A percentile compares a stretch with the other conserved stretches of the same genome.
Conservation (phyloP, 169 alveolate species). For the Eimeria falciformis region DNA sequence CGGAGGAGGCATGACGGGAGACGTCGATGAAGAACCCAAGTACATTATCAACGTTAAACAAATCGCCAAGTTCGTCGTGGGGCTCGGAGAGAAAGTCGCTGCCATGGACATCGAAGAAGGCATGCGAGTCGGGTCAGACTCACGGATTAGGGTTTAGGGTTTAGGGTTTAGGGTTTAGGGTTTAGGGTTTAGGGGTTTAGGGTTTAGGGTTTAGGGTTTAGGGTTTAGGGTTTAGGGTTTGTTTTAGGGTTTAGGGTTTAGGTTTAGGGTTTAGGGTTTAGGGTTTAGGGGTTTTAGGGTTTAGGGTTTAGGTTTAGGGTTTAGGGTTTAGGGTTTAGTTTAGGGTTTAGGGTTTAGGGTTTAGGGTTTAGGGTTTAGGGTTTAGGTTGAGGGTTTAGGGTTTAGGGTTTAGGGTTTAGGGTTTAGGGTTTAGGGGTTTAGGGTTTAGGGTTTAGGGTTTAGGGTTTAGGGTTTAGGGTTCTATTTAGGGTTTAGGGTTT, state of each 20-base stretch:
- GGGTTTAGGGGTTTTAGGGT: background rate
- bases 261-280: background rate
- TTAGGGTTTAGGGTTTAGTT: too few species aligned
- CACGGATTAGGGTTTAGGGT: slow-evolving; percentile 12
- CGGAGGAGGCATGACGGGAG: slow-evolving; percentile 25
- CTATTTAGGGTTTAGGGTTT: too few species aligned
- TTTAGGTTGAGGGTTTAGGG: background rate
- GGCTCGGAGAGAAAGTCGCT: slow-evolving; percentile 98
- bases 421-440: too few species aligned
- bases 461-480: too few species aligned
- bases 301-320: background rate
- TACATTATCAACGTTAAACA: slow-evolving; percentile 91
- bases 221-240: background rate
- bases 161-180: slow-evolving; percentile 28
- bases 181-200: background rate
- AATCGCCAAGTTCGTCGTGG: slow-evolving; percentile 99
- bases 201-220: background rate
- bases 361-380: too few species aligned
- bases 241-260: background rate
- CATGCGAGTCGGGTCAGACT: slow-evolving; percentile 99
- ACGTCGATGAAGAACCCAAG: slow-evolving; percentile 96
- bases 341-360: too few species aligned
- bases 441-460: too few species aligned
- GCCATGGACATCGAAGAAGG: slow-evolving; percentile 99
- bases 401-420: background rate